A percentile compares a stretch with the other conserved stretches of the same genome.
phyloP scores from a whole-genome alignment of 192 early-diverging fungal genomes.

The Phycomyces blakesleeanus region DNA sequence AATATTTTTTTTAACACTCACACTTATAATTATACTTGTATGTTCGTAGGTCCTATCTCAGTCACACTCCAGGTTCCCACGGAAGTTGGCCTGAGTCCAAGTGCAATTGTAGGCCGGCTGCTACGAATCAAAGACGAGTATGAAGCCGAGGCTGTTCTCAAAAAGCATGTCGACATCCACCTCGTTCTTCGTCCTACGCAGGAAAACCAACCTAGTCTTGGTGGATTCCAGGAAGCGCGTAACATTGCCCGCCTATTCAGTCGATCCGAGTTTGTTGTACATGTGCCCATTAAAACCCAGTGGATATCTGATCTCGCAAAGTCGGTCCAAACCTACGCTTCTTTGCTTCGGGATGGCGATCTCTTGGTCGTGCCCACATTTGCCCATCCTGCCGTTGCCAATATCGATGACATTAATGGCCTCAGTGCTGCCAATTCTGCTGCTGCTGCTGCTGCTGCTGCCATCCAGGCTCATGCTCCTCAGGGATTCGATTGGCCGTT shows the following conservation, averaged over 20 bases:
- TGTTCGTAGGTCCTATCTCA: slow-evolving; percentile 39
- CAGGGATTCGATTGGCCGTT: slow-evolving; percentile 16
- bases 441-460: no score
- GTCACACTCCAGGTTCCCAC: slow-evolving; percentile 42
- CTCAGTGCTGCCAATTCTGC: no score
- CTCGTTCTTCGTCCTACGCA: slow-evolving; percentile 31
- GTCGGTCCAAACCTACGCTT: slow-evolving; percentile 20
- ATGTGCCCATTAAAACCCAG: slow-evolving; percentile 25
- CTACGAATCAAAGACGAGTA: slow-evolving; percentile 25
- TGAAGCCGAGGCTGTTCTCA: slow-evolving; percentile 36
- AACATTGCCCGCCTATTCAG: slow-evolving; percentile 47
- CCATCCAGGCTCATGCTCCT: not conserved
- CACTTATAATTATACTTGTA: not conserved
- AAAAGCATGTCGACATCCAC: slow-evolving; percentile 45
- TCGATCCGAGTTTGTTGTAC: slow-evolving; percentile 40
- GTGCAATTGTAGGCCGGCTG: slow-evolving; percentile 3
- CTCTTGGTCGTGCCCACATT: slow-evolving; percentile 51
- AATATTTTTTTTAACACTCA: not conserved
- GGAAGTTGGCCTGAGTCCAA: slow-evolving; percentile 9
- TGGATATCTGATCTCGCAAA: slow-evolving; percentile 29
- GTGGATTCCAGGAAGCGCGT: slow-evolving; percentile 33
- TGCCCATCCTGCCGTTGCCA: slow-evolving; percentile 14
- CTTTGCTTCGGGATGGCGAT: slow-evolving; percentile 37
- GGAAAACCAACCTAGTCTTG: not conserved
- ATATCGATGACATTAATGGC: no score